Base-by-base conservation (phyloP, 257 asterid genomes). In the Fraxinus americana region DNA sequence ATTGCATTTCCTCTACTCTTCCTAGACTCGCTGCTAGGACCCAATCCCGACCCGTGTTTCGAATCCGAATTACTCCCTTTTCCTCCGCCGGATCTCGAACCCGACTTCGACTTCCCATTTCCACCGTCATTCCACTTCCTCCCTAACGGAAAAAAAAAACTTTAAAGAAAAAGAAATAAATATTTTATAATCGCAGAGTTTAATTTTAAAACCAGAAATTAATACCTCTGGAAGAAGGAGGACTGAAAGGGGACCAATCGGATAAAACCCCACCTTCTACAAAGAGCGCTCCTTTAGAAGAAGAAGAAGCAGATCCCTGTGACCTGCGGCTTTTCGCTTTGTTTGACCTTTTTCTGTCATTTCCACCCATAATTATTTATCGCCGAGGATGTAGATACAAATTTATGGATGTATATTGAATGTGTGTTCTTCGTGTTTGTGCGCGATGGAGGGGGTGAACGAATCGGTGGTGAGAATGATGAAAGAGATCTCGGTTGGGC, bases 221-320 rank as follows among this genome's bases (percentile, higher is more conserved):
- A 59, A 68, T 68, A 94, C 98, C 98, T 89, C 90, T 79, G n/a
- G 97, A 82, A 77, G 92, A 90, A 74, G 95, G 92, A 72, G 97
- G 88, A 78, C 73, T 74, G 85, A 75, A 73, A 70, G 82, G 78
- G n/a, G 90, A 74, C 97, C 96, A 93, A 83, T 95, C 93, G n/a
- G 92, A 85, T 61, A 95, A 79, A 34, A 85, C 61, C 45, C 99
- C 97, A 21, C 99, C 99, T 77, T 87, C 94, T 8, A 93, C 93
- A 74, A 93, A 95, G 77, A 88, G 88, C 35, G 86, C 88, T 67
- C 80, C 93, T 70, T 71, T 82, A 74, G 89, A 81, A 69, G 89
- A 76, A 68, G 90, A 74, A 16, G 72, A n/a, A n/a, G n/a, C 82
- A 39, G 80, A 34, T 12, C 80, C 50, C 41, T 83, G 84, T 17